These are phyloP conservation scores for Malassezia pachydermatis DNA, from an alignment of 1,284 basidiomycete species.

Conservation along the genomic window DNA sequence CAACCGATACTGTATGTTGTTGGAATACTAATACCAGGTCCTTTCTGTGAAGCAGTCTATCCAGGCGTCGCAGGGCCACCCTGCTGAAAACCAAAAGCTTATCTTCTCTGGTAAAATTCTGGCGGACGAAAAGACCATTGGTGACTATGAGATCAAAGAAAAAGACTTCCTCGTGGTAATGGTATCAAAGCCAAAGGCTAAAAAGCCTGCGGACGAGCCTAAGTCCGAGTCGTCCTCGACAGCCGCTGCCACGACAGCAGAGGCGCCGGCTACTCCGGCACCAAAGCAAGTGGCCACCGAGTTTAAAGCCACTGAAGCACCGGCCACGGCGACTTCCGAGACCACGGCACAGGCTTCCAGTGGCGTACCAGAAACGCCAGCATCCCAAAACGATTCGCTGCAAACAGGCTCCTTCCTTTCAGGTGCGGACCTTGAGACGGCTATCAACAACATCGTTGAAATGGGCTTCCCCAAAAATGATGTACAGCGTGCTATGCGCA, in stretches of 20 bases:
- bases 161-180: constrained; percentile 98
- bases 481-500: constrained; percentile 74
- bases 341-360: neutral
- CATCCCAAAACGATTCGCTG: neutral
- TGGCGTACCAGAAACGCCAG: constrained; percentile 1
- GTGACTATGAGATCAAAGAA: constrained; percentile 84
- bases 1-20: constrained; percentile 30
- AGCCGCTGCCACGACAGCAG: neutral
- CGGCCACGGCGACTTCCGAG: neutral
- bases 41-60: constrained; percentile 78
- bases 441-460: constrained; percentile 53
- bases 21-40: constrained; percentile 47
- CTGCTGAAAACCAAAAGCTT: constrained; percentile 71
- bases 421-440: constrained; percentile 32
- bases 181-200: constrained; percentile 64
- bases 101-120: constrained; percentile 96
- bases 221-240: constrained; percentile 1
- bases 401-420: constrained; percentile 19
- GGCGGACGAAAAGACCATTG: constrained; percentile 75
- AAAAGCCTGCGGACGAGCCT: constrained; percentile 26
- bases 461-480: constrained; percentile 88
- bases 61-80: constrained; percentile 62
- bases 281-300: neutral
- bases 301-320: neutral
- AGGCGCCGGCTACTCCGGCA: neutral